These are phyloP conservation scores for Haplosporangium gracile DNA, from an alignment of 192 early-diverging fungal species.

Conservation along the genomic window DNA sequence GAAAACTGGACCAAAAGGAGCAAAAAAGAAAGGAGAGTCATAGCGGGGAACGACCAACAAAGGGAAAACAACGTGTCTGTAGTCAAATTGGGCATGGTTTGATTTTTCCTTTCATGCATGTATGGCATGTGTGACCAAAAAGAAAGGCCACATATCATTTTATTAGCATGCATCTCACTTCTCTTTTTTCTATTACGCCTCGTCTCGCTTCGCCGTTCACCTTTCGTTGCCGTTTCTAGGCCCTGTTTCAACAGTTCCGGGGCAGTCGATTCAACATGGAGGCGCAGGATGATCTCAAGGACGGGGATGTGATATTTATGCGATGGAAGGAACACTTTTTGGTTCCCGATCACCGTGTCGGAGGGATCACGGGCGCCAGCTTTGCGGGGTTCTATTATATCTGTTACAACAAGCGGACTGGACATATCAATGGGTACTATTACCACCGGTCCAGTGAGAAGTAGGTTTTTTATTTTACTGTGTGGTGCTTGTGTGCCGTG, in stretches of 20 bases:
- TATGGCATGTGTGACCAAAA: not conserved
- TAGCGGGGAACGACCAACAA: not conserved
- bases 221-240: constrained; percentile 29
- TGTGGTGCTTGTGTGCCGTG: not conserved
- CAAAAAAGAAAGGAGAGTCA: too few relatives aligned
- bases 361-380: constrained; percentile 80
- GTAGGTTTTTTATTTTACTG: constrained; percentile 40
- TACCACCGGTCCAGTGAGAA: constrained; percentile 68
- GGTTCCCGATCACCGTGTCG: constrained; percentile 85
- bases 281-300: constrained; percentile 58
- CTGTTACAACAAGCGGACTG: constrained; percentile 73
- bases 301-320: constrained; percentile 82
- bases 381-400: constrained; percentile 94
- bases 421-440: constrained; percentile 73
- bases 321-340: constrained; percentile 94
- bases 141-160: not conserved
- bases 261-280: constrained; percentile 58
- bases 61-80: not conserved
- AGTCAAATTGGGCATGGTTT: not conserved
- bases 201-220: not conserved
- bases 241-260: constrained; percentile 55
- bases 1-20: too few relatives aligned
- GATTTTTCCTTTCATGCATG: not conserved
- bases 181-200: not conserved
- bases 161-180: not conserved